Evolutionary conservation across 1,139 yeast species (phyloP), one percentile per base, ranked within the genome.

Genomic region (Kurtzmaniella quercitrusa): DNA sequence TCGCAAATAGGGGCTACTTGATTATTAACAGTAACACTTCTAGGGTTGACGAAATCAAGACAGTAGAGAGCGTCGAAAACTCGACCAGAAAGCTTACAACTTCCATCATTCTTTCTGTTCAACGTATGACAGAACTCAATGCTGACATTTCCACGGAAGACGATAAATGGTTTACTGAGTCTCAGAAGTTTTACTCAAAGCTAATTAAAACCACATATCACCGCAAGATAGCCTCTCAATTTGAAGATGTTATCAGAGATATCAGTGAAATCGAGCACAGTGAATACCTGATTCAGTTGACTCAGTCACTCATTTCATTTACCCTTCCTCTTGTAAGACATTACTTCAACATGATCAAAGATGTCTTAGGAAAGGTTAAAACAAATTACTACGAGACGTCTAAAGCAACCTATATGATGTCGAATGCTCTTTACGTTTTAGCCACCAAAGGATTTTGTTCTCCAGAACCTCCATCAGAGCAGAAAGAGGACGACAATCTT

Each of bases 371-470:
- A 17, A 77, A 73, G 48, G 55, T 70, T 10, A 68, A 74, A 46
- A 51, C 50, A 1, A 75, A 77, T 52, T 85, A 83, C 55, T 49
- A 64, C 24, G 73, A 75, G 34, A 66, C 79, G 12, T 72, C 87
- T 7, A 79, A 79, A 51, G 83, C 91, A 7, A 72, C 89, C 0
- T 85, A 68, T 55, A 68, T 78, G 34, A 65, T 91, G 43, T 58
- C 84, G n/a, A 65, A 74, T 3, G 59, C 81, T 11, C 70, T 93
- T 37, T 68, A 75, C 48, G 74, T 75, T 8, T 65, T 94, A 37
- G 81, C 95, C 0, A 79, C 79, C n/a, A 79, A 85, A 46, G 99
- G 99, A 0, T 91, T 91, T 75, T 94, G 99, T 59, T 79, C 95
- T 2, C 98, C 98, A 23, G 85, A 85, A 56, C 82, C 86, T 17